phyloP scores from a whole-genome alignment of 2,329 filamentous ascomycete genomes.

The Volutella citrinella region DNA sequence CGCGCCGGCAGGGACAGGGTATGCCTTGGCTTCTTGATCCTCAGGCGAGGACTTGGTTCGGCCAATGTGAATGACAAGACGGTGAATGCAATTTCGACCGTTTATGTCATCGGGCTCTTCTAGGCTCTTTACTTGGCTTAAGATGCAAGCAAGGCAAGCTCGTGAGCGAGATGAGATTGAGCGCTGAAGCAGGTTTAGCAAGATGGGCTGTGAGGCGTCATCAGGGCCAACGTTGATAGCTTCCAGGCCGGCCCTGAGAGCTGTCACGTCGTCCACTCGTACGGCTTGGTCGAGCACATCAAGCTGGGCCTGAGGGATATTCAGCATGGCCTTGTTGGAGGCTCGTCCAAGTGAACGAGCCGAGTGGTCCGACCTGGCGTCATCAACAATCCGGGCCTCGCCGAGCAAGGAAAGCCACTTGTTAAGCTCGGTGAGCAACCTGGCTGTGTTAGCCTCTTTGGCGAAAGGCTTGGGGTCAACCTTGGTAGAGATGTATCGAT shows the following conservation, averaged over 20 bases:
- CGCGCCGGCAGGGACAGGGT: constrained; percentile 45
- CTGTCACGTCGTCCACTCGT: constrained; percentile 60
- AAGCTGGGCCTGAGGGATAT: constrained; percentile 64
- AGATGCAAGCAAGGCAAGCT: constrained; percentile 66
- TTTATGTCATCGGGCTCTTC: constrained; percentile 93
- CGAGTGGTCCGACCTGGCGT: constrained; percentile 71
- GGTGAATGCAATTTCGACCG: constrained; percentile 87
- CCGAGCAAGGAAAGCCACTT: constrained; percentile 84
- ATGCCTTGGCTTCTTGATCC: constrained; percentile 52
- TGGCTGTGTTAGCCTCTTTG: constrained; percentile 57
- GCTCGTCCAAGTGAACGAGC: constrained; percentile 73
- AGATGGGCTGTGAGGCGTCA: constrained; percentile 55
- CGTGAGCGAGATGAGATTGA: constrained; percentile 69
- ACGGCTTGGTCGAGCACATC: constrained; percentile 73
- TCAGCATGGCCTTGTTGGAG: constrained; percentile 71
- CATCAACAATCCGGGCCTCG: constrained; percentile 73
- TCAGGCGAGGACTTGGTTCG: constrained; percentile 57
- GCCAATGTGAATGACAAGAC: constrained; percentile 88
- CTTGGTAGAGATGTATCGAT: constrained; percentile 83
- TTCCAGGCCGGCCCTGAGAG: constrained; percentile 54
- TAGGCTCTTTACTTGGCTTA: constrained; percentile 67
- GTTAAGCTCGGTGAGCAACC: constrained; percentile 66
- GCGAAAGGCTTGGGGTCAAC: constrained; percentile 88
- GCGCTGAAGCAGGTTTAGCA: constrained; percentile 77
- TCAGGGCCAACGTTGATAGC: constrained; percentile 48